Base-by-base conservation (phyloP, 2,329 filamentous ascomycete genomes). In the Ophiocordyceps australis region DNA sequence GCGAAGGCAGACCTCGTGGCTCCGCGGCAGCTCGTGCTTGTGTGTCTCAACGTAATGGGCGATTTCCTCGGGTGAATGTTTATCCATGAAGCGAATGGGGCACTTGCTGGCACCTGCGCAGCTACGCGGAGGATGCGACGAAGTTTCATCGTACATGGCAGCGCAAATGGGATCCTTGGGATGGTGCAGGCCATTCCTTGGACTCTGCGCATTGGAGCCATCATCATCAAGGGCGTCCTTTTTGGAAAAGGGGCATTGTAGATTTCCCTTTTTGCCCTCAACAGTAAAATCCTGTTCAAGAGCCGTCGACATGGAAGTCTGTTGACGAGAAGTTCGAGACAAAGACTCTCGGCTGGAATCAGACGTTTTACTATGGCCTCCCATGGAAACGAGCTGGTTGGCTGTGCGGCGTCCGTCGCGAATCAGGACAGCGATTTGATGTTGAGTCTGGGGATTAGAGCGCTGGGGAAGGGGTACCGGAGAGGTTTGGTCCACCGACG, bases 31-130 rank as follows among this genome's bases (percentile, higher is more conserved):
- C 48, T 93, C 79, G 50, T 95, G 85, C 49, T 94, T 94, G 55
- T 94, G 85, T 27, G 74, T 83, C 47, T 94, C 81, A 42, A 95
- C 82, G 47, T 93, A 95, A 41, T 78, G 71, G 10, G 86, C 86
- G 33, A 95, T 75, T 45, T 94, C 85, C 54, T 93, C 81, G 3
- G 86, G 81, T 3, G 82, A 83, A 44, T 93, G 85, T 47, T 92
- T 76, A 49, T 94, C 77, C 43, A 94, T 60, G 53, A 78, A 94
- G 24, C 86, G 78, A 32, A 95, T 95, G 3, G 86, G 86, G 49
- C 86, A 95, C 43, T 82, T 82, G 29, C 68, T 50, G 20, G 49
- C 58, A 12, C 60, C 55, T 8, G 63, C 62, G 22, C 47, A 58
- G 31, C 62, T 57, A 7, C 57, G 53, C 18, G 59, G 45, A 36